Evolutionary conservation across 176 grass and related monocot species (phyloP), one percentile per base, ranked within the genome.

Genomic region (Aegilops speltoides): DNA sequence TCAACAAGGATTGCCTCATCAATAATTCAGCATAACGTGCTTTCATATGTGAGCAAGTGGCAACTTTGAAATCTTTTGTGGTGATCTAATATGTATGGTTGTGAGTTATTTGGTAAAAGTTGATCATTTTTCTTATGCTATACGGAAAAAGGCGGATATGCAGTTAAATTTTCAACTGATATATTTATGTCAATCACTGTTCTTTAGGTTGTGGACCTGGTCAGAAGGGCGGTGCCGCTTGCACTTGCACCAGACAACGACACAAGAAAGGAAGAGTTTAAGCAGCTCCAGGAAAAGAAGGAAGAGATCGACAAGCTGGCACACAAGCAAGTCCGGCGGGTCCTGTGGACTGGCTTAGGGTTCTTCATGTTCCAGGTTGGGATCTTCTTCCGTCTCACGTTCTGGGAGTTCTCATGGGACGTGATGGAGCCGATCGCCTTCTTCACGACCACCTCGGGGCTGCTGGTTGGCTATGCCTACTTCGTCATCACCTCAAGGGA

Each of bases 321-420:
- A 4, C 93, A 94, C 85, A 94, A 88, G 87, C 89, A 94, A 73
- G 93, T 94, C 12, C 83, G 90, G n/a, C 82, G 78, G 3, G 79
- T 92, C 80, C 90, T 94, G n/a, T 94, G 93, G 85, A 86, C 85
- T 65, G 93, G 93, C 8, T 62, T 95, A 68, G 90, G 79, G 33
- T 86, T 90, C 79, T 84, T 88, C 65, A 68, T 92, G 45, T 45
- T 80, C 84, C 88, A 88, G 45, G 73, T 86, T 7, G 79, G 82
- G 2, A 73, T 92, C 38, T 90, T 95, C 82, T 92, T 92, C 80
- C 82, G 88, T 3, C 93, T 90, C 45, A 95, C 93, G 7, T 94
- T 94, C 74, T 95, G 90, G 85, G 93, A 90, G 10, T 86, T 95
- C 26, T 92, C 93, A 20, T 92, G 93, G 88, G 93, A 95, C 70